Percentiles rank a stretch among this genome's conserved stretches.
Evolutionary conservation across 345 rosid species (phyloP).

Genomic region (Lenwebbia sp.): DNA sequence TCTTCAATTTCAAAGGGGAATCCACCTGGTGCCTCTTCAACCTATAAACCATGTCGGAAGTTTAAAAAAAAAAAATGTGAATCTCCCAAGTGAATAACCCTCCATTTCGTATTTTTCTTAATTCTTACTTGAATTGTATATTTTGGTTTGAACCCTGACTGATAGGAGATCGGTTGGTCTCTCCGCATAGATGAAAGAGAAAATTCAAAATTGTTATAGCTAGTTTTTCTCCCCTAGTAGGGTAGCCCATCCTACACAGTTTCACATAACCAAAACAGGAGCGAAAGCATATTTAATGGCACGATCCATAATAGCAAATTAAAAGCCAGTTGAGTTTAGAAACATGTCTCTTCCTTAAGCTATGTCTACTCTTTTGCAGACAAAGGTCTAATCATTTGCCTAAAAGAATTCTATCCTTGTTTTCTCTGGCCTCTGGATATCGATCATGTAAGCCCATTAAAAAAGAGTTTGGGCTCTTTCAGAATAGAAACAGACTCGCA

Average conservation of each 20-base stretch:
- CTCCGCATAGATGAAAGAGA: neutral
- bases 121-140: neutral
- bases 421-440: too few relatives aligned
- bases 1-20: slow-evolving; percentile 82
- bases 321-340: neutral
- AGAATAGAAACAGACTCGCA: neutral
- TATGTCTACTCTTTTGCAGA: neutral
- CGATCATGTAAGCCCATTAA: too few relatives aligned
- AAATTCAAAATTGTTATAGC: neutral
- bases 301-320: neutral
- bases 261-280: neutral
- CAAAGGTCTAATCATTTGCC: neutral
- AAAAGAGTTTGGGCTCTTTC: neutral
- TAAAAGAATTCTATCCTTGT: neutral
- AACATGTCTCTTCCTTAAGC: neutral
- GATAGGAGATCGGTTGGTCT: neutral
- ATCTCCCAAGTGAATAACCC: neutral
- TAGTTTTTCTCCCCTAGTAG: neutral
- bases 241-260: neutral
- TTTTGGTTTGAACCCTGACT: neutral
- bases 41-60: slow-evolving; percentile 13
- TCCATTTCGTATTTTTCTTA: neutral
- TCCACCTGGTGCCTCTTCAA: slow-evolving; percentile 46
- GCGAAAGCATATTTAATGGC: neutral
- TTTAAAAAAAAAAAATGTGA: neutral